Evolutionary conservation across 371 early-diverging fungal genomes (phyloP), one percentile per base, ranked within the genome.

Genomic region (Mortierella sp.): DNA sequence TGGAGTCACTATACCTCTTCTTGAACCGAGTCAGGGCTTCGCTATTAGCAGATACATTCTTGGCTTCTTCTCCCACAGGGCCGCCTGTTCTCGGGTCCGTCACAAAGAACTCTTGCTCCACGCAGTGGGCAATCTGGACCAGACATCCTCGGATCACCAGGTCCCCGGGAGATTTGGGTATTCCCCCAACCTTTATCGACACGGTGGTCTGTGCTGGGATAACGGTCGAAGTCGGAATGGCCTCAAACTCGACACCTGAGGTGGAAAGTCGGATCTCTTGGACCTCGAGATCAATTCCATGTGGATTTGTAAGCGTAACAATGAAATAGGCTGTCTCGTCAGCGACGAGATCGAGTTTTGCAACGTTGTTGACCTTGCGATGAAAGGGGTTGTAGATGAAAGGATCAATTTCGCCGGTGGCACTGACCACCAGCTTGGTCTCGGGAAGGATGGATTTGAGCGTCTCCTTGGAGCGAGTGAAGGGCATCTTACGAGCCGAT

Each of bases 301-400:
- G 93, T 5, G 93, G 93, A 68, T 94, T 94, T 4, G 89, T 80
- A 28, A 94, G 70, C 0, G 83, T 83, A 2, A 93, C 86, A 50
- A 89, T 88, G 67, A 93, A 90, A 43, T 89, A 87, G 4, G 87
- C 86, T 0, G 85, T 54, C 60, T 94, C 95, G 53, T 86, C 82
- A 23, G 89, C 87, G 2, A 92, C 87, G 5, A 92, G 65, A 69
- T 70, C 61, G 11, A 82, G 60, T 12, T 78, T 75, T 17, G 76
- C 52, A 2, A 60, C 53, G 23, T 56, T 68, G 54, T 75, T 75
- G 44, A 57, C 61, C 39, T 75, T 75, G 51, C 76, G 76, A 17
- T 88, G 86, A 73, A 86, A 91, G 5, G 93, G 92, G 68, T 91
- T 92, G 79, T 92, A 92, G 23, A 94, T 86, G 68, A 94, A 94